These are phyloP conservation scores for Agaricales sp. DNA, from an alignment of 1,284 basidiomycete species.

Conservation along the genomic window DNA sequence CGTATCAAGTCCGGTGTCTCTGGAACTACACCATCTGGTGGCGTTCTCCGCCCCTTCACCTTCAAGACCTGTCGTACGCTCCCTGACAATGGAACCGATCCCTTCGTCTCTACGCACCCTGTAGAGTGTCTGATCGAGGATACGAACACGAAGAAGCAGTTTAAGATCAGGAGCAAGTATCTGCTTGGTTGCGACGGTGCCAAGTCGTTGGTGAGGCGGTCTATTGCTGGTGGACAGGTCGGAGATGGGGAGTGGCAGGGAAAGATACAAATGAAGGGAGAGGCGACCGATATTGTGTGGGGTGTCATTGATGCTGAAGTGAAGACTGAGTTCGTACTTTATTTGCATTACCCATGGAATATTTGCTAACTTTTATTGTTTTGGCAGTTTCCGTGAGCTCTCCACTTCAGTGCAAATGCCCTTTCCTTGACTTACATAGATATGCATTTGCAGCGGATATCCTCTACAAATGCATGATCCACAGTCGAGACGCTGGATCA, in stretches of 20 bases:
- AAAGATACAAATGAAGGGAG: constrained; percentile 5
- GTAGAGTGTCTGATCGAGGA: neutral
- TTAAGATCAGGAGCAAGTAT: constrained; percentile 2
- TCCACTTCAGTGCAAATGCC: neutral
- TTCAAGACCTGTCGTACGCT: neutral
- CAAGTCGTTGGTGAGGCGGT: constrained; percentile 4
- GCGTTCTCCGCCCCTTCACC: neutral
- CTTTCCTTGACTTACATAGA: neutral
- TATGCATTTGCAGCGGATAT: neutral
- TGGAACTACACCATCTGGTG: neutral
- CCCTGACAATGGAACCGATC: neutral
- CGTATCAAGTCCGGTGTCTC: neutral
- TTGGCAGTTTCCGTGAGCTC: neutral
- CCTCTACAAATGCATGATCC: neutral
- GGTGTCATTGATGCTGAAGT: constrained; percentile 11
- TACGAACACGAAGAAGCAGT: neutral
- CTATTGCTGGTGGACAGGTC: neutral
- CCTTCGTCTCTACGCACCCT: neutral
- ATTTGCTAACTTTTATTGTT: too few relatives aligned
- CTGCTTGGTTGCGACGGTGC: constrained; percentile 10
- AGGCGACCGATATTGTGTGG: constrained; percentile 12
- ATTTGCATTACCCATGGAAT: too few relatives aligned
- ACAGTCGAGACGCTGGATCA: constrained; percentile 13
- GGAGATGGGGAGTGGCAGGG: neutral
- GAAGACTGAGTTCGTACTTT: constrained; percentile 11